Evolutionary conservation across 257 asterid species (phyloP), one percentile per base, ranked within the genome.

Genomic region (Solanum microdontum): DNA sequence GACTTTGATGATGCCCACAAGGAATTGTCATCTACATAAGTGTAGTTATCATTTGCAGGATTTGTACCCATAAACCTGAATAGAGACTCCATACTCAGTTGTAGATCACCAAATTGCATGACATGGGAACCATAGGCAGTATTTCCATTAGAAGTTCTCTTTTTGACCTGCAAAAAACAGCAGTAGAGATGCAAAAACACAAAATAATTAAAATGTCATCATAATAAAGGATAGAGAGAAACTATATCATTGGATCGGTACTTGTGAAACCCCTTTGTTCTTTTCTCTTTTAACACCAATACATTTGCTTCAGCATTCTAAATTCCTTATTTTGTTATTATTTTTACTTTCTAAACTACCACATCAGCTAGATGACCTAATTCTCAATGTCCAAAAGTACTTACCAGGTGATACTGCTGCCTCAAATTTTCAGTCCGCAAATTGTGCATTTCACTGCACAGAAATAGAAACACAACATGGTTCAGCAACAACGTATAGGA

Each of bases 371-470:
- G 43, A 89, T 69, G 58, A 69, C 24, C 68, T 58, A 48, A 82
- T 48, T 19, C 43, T 48, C 75, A 87, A 70, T 75, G 19, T 68
- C 48, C 33, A 82, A 26, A 79, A 86, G 36, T 83, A 83, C 98
- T 93, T 92, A 97, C 99, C 95, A 91, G 86, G 86, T 91, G 92
- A 90, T 97, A 97, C 89, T 97, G 99, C 90, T 97, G 97, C 92
- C 74, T 92, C 95, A 97, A 69, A 83, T 94, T 92, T 89, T 97
- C 99, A n/a, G 94, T 90, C 28, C 88, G 94, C 87, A 93, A 94
- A 90, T 97, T 97, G 94, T 96, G 99, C 70, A 84, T 64, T 84
- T 97, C 99, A 72, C 99, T 97, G 96, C 92, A 40, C 90, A 92
- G 39, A 48, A 86, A 55, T 55, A 83, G 37, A 86, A 45, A 24